Evolutionary conservation across 208 protist genomes (phyloP).

Genomic region (Acanthamoeba castellanii): DNA sequence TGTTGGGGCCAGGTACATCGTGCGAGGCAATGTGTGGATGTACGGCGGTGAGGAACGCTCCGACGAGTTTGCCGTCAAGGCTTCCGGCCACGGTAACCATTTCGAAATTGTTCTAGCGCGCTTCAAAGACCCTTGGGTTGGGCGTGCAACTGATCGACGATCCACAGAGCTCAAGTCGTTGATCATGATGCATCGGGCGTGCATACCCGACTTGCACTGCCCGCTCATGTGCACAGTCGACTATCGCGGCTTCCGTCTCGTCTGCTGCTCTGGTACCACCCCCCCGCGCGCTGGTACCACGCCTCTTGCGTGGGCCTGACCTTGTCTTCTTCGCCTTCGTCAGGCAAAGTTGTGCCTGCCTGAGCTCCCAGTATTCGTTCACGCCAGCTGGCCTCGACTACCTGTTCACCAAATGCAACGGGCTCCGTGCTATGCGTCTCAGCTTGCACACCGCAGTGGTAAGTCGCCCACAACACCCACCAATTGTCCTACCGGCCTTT

Average conservation of each 20-base stretch:
- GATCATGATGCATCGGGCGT: conserved; percentile 62
- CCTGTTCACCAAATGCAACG: not conserved
- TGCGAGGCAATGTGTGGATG: conserved; percentile 66
- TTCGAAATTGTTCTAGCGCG: no score
- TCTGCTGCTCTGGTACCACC: conserved; percentile 64
- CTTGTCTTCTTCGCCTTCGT: no score
- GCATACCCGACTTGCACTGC: conserved; percentile 34
- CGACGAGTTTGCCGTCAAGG: conserved; percentile 71
- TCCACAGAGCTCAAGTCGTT: conserved; percentile 65
- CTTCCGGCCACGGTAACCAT: conserved; percentile 59
- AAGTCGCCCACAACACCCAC: no score
- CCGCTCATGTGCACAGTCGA: conserved; percentile 69
- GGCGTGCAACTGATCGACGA: no score
- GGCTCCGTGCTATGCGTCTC: not conserved
- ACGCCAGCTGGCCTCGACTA: not conserved
- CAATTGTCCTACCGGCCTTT: no score
- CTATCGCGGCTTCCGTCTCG: conserved; percentile 66
- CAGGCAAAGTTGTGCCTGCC: no score
- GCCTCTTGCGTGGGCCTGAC: no score
- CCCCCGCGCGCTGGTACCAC: no score
- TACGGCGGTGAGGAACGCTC: conserved; percentile 33
- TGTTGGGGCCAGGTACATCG: conserved; percentile 69
- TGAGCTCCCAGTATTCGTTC: not conserved
- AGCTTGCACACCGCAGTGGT: not conserved
- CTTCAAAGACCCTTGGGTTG: no score